Base-by-base conservation (phyloP, 179 eudicot genomes). In the Gypsophila paniculata region DNA sequence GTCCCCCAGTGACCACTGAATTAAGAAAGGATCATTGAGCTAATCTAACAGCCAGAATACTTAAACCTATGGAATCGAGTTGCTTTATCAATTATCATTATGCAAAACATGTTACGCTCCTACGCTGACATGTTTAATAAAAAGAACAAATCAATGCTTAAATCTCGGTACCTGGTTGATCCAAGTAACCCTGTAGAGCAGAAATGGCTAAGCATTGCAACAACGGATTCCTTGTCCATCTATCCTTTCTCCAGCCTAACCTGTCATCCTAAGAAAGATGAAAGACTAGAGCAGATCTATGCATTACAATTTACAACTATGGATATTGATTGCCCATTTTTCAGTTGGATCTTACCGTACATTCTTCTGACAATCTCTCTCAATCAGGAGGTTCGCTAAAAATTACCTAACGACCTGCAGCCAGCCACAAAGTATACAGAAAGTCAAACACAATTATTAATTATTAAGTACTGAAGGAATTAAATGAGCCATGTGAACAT, bases 141-240 rank as follows among this genome's bases (percentile, higher is more conserved):
- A 51, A 15, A 72, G 36, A 61, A 52, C 60, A 36, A 68, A 61
- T 2, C 65, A 74, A 32, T 34, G 74, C 67, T 18, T 22, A 57
- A 74, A 61, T 70, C 62, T 70, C 49, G 66, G 65, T 78, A 78
- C 81, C 78, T 58, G 69, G 72, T 70, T 69, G 74, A 53, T 63
- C 74, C 51, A 61, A 74, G 62, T 65, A 70, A 71, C 75, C 72
- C 74, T 78, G 69, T 67, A 46, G 68, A 46, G 72, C 67, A 70
- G 73, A 63, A 59, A 44, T 67, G 73, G 73, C 15, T 51, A 67
- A 60, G 68, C 61, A 48, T 76, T 72, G 69, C 77, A 48, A 48
- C 21, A 36, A 42, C 67, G 70, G 61, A 78, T 78, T 70, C 80
- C 23, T 71, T 78, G 69, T 78, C 75, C 72, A 46, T 57, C 55